Percentiles rank a stretch among this genome's conserved stretches.
These are phyloP conservation scores for Phaeosphaeriaceae sp. DNA, from an alignment of 2,329 filamentous ascomycete species.

Conservation along the genomic window DNA sequence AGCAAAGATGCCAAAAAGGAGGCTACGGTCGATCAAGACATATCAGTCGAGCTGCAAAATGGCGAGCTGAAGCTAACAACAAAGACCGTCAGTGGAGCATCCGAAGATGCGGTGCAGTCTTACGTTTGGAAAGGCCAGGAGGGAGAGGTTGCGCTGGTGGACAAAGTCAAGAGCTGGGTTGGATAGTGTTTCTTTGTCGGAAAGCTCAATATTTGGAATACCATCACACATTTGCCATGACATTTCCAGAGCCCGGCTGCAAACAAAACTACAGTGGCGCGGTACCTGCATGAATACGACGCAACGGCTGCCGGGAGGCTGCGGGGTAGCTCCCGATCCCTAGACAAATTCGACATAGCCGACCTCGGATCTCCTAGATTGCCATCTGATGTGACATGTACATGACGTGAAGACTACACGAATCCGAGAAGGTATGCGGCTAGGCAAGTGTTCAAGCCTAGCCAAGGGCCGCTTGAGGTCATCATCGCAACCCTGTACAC, in stretches of 20 bases:
- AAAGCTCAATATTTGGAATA: neutral
- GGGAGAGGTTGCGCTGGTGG: constrained; percentile 20
- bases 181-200: constrained; percentile 4
- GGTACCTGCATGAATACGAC: constrained; percentile 8
- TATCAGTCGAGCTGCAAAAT: constrained; percentile 26
- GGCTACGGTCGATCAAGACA: constrained; percentile 20
- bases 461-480: constrained; percentile 12
- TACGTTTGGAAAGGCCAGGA: constrained; percentile 34
- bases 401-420: constrained; percentile 31
- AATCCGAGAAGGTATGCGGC: neutral
- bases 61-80: constrained; percentile 24
- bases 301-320: neutral
- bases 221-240: neutral
- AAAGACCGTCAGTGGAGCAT: constrained; percentile 4
- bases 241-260: neutral
- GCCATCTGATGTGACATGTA: constrained; percentile 23
- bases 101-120: constrained; percentile 18
- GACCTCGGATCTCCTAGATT: constrained; percentile 7
- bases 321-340: constrained; percentile 5
- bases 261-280: neutral
- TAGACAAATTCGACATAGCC: neutral
- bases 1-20: constrained; percentile 30
- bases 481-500: constrained; percentile 4
- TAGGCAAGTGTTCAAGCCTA: neutral
- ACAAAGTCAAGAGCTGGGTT: constrained; percentile 36